Evolutionary conservation across 73 alveolate genomes (phyloP).

Genomic region (Tetrahymena thermophila): DNA sequence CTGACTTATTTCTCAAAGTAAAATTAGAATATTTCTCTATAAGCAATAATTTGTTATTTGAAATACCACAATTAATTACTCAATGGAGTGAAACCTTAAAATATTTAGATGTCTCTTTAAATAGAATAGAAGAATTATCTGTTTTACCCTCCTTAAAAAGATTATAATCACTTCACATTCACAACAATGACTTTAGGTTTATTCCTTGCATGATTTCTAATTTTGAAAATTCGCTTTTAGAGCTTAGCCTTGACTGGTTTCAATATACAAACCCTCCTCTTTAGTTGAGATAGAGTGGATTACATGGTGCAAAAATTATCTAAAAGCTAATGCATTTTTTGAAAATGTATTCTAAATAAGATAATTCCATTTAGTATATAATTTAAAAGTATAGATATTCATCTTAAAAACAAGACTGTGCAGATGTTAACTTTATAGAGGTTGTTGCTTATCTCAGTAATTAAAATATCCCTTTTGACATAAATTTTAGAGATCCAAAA

Average conservation of each 20-base stretch:
- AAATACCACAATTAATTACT: neutral
- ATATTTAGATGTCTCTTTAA: neutral
- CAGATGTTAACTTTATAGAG: neutral
- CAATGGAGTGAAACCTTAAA: neutral
- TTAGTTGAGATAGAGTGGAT: neutral
- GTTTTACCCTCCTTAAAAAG: neutral
- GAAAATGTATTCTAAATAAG: neutral
- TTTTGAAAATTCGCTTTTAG: neutral
- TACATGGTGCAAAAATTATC: neutral
- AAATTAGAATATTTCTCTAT: neutral
- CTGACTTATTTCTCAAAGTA: neutral
- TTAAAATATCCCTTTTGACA: neutral
- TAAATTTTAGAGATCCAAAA: neutral
- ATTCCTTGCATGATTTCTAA: neutral
- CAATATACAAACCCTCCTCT: neutral
- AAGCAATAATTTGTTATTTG: neutral
- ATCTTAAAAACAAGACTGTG: neutral
- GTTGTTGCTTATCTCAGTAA: neutral
- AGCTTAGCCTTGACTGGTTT: neutral
- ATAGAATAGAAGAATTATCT: neutral
- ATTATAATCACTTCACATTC: neutral
- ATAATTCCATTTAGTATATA: neutral
- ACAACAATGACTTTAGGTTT: neutral
- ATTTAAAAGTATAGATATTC: neutral
- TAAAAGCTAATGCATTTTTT: neutral